Conservation (phyloP, 495 filamentous ascomycete genomes). For the Cetradonia linearis region DNA sequence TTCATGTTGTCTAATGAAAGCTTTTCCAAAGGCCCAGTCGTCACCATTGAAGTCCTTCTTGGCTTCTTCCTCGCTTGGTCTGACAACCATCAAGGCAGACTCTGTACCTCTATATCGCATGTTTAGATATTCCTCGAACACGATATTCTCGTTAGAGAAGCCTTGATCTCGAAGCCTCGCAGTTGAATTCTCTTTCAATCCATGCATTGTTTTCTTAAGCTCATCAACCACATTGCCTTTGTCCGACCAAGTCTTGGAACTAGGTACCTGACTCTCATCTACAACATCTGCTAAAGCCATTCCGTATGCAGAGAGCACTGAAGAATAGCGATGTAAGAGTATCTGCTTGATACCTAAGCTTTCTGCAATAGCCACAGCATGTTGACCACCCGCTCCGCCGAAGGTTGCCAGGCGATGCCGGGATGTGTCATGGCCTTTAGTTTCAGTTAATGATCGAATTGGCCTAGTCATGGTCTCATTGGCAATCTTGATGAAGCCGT, state of each 20-base stretch:
- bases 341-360: conserved; percentile 80
- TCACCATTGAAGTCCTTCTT: conserved; percentile 49
- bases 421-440: conserved; percentile 84
- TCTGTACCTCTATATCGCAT: conserved; percentile 84
- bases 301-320: conserved; percentile 89
- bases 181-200: conserved; percentile 53
- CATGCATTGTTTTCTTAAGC: conserved; percentile 38
- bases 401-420: conserved; percentile 85
- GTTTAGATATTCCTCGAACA: conserved; percentile 82
- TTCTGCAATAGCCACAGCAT: conserved; percentile 91
- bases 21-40: conserved; percentile 69
- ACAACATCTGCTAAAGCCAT: conserved; percentile 96
- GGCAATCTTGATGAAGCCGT: conserved; percentile 83
- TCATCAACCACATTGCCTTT: conserved; percentile 40
- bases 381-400: conserved; percentile 91
- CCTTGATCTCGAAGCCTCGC: conserved; percentile 60
- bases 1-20: conserved; percentile 77
- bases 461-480: conserved; percentile 95
- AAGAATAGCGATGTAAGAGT: conserved; percentile 84
- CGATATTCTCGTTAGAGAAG: conserved; percentile 57
- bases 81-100: conserved; percentile 74
- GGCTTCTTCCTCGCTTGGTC: conserved; percentile 47
- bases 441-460: conserved; percentile 86
- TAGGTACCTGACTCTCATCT: conserved; percentile 83
- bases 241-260: conserved; percentile 68